Evolutionary conservation across 2,329 filamentous ascomycete species (phyloP).

Genomic region (Pseudogymnoascus sp.): DNA sequence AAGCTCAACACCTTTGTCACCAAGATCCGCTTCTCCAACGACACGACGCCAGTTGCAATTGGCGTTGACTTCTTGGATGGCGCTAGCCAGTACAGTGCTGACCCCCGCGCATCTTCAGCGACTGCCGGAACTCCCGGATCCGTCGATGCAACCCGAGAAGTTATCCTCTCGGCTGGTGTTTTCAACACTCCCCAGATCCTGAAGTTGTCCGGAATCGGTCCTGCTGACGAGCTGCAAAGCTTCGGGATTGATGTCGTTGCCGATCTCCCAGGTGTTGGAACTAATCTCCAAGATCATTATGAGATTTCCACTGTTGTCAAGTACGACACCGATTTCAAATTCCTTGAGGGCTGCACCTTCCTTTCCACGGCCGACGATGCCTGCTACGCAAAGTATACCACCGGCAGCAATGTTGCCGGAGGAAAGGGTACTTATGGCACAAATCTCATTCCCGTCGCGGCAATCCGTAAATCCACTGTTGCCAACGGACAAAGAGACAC

Average conservation of each 20-base stretch:
- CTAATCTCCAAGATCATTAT: constrained; percentile 51
- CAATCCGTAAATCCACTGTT: constrained; percentile 27
- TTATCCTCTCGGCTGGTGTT: constrained; percentile 40
- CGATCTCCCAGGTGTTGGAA: constrained; percentile 51
- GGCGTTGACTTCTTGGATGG: constrained; percentile 39
- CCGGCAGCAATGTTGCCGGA: constrained; percentile 8
- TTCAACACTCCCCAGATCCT: constrained; percentile 39
- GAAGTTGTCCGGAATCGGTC: constrained; percentile 38
- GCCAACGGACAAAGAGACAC: constrained; percentile 31
- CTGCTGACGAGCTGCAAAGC: constrained; percentile 29
- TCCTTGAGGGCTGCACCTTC: constrained; percentile 30
- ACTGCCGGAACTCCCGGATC: constrained; percentile 19
- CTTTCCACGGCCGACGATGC: constrained; percentile 29
- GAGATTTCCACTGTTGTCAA: constrained; percentile 38
- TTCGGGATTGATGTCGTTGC: constrained; percentile 42
- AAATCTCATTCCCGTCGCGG: constrained; percentile 42
- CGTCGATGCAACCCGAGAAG: constrained; percentile 34
- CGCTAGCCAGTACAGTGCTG: constrained; percentile 35
- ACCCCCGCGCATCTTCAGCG: constrained; percentile 29
- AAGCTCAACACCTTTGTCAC: constrained; percentile 30
- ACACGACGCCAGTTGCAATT: constrained; percentile 29
- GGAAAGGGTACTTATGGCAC: constrained; percentile 29
- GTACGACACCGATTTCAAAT: constrained; percentile 33
- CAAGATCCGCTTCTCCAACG: constrained; percentile 34
- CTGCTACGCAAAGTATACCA: constrained; percentile 26